Conservation (phyloP, 1,284 basidiomycete species). For the Chondrostereum purpureum region DNA sequence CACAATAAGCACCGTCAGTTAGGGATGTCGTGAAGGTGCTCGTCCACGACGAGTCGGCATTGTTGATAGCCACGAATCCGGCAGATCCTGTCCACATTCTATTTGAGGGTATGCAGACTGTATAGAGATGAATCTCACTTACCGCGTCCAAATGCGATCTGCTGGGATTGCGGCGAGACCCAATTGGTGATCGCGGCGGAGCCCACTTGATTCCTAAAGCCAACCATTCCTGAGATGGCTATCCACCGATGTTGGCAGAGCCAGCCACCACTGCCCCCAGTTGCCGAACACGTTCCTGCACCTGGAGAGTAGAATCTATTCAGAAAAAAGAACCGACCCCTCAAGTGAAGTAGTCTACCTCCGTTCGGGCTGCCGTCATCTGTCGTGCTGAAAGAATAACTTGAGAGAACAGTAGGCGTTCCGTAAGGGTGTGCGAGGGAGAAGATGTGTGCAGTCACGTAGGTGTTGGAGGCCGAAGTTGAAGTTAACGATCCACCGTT, state of each 20-base stretch:
- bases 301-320: conserved; percentile 23
- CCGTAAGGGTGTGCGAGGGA: conserved; percentile 64
- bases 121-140: not conserved
- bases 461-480: conserved; percentile 59
- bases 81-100: conserved; percentile 20
- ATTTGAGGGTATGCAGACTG: not conserved
- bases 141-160: conserved; percentile 62
- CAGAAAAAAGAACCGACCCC: too few species aligned
- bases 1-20: conserved; percentile 41
- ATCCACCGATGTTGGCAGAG: conserved; percentile 60
- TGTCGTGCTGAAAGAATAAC: conserved; percentile 45
- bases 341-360: conserved; percentile 25
- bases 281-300: conserved; percentile 45
- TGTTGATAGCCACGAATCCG: conserved; percentile 48
- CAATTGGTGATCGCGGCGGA: conserved; percentile 43
- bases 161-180: conserved; percentile 47
- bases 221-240: conserved; percentile 55
- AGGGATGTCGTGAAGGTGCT: conserved; percentile 36
- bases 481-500: conserved; percentile 47
- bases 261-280: conserved; percentile 50
- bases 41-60: conserved; percentile 34
- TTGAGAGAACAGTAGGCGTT: conserved; percentile 57
- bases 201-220: conserved; percentile 55
- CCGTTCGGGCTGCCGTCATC: conserved; percentile 54
- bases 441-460: conserved; percentile 56